A percentile compares a stretch with the other conserved stretches of the same genome.
Conservation (phyloP, 345 rosid genomes). For the Garcia nutans region DNA sequence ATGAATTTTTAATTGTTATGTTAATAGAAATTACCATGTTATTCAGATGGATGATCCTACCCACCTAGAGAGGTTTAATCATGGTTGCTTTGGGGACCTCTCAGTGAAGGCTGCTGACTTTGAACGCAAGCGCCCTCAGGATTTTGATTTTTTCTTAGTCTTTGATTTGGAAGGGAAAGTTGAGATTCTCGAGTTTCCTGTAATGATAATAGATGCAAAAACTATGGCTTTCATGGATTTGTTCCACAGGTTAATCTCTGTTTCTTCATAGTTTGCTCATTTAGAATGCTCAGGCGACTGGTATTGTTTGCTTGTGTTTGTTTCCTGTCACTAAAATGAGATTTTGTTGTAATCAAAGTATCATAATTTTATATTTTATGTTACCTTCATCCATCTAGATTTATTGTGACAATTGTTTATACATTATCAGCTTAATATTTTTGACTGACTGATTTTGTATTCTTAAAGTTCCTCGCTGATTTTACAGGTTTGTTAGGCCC, state of each 20-base stretch:
- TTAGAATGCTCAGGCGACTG: not conserved
- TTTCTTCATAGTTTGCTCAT: not conserved
- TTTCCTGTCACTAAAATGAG: not conserved
- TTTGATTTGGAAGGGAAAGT: slow-evolving; percentile 92
- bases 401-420: not conserved
- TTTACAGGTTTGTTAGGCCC: slow-evolving; percentile 83
- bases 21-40: slow-evolving; percentile 13
- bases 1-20: not conserved
- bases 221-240: slow-evolving; percentile 62
- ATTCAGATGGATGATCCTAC: slow-evolving; percentile 67
- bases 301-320: not conserved
- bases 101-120: slow-evolving; percentile 44
- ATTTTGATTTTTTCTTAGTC: slow-evolving; percentile 68
- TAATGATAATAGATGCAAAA: slow-evolving; percentile 66
- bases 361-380: not conserved
- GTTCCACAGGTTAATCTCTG: slow-evolving; percentile 71
- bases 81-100: slow-evolving; percentile 60
- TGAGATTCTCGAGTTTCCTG: slow-evolving; percentile 92
- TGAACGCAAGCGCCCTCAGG: slow-evolving; percentile 48
- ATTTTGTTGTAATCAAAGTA: not conserved
- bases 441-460: not conserved
- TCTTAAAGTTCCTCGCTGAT: not conserved
- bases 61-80: slow-evolving; percentile 73
- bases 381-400: not conserved
- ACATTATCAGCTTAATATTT: not conserved